phyloP scores from a whole-genome alignment of 1,139 yeast species.

The Taphrina communis region DNA sequence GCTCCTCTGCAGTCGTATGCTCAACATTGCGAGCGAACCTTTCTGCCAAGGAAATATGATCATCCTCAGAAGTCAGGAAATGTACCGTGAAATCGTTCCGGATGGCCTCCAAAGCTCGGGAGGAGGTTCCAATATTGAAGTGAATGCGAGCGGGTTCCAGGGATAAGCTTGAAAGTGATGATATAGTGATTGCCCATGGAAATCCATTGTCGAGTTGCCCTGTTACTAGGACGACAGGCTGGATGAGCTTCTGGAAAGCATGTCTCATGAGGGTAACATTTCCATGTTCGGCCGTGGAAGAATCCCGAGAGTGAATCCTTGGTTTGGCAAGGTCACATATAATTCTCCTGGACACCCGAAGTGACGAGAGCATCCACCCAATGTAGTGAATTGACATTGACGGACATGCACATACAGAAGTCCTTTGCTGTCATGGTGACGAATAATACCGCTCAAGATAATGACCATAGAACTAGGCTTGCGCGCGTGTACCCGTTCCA shows the following conservation, averaged over 20 bases:
- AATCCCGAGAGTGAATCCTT: neutral
- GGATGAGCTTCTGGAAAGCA: slow-evolving; percentile 14
- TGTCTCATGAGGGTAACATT: neutral
- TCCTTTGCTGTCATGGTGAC: no score
- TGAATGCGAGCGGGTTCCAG: slow-evolving; percentile 16
- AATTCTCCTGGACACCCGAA: neutral
- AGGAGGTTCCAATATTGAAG: slow-evolving; percentile 7
- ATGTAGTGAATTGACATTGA: neutral
- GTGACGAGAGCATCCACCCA: neutral
- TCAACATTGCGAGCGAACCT: neutral
- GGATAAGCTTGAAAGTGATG: slow-evolving; percentile 25
- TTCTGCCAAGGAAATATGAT: slow-evolving; percentile 5
- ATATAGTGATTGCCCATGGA: slow-evolving; percentile 19
- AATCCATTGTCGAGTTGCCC: neutral
- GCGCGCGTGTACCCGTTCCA: neutral
- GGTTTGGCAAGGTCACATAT: neutral
- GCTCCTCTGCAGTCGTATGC: neutral
- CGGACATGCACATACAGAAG: neutral
- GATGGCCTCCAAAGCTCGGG: slow-evolving; percentile 15
- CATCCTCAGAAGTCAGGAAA: neutral
- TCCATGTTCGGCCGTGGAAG: neutral
- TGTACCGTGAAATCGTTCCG: neutral
- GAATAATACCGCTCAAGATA: no score
- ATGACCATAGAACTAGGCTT: no score
- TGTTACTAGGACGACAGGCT: slow-evolving; percentile 19